A percentile compares a stretch with the other conserved stretches of the same genome.
phyloP scores from a whole-genome alignment of 345 rosid species.

The Pelargonium nanum region DNA sequence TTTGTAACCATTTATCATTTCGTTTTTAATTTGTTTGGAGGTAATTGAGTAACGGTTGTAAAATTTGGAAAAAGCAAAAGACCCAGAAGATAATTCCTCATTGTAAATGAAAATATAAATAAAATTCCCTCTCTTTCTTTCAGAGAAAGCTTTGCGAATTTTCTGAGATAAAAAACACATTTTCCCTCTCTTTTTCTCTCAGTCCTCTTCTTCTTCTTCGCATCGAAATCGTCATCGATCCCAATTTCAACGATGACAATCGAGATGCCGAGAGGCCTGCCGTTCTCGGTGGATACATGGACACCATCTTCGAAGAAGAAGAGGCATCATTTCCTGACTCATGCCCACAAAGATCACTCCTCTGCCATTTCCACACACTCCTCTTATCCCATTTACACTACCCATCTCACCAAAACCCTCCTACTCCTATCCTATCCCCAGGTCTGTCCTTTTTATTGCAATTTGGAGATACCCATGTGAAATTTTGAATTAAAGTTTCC shows the following conservation, averaged over 20 bases:
- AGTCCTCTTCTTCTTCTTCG: neutral
- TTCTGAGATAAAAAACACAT: neutral
- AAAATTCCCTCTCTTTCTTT: neutral
- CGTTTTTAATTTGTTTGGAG: no score
- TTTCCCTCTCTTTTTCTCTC: neutral
- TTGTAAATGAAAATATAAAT: no score
- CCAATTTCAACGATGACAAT: conserved; percentile 32
- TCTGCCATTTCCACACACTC: conserved; percentile 39
- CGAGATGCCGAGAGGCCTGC: conserved; percentile 78
- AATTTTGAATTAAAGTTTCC: neutral
- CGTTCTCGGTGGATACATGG: conserved; percentile 80
- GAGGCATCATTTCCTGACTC: conserved; percentile 71
- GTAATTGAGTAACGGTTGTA: no score
- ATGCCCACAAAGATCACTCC: conserved; percentile 78
- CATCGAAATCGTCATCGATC: neutral
- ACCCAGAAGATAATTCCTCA: no score
- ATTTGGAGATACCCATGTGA: neutral
- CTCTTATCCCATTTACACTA: conserved; percentile 58
- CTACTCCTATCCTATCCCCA: conserved; percentile 42
- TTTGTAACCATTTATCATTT: no score
- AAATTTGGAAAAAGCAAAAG: no score
- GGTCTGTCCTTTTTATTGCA: conserved; percentile 18
- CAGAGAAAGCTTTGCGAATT: neutral
- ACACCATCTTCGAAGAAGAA: conserved; percentile 41
- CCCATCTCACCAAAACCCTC: conserved; percentile 54